phyloP scores from a whole-genome alignment of 768 basidiomycete species.

The Leccinum barrowsii region DNA sequence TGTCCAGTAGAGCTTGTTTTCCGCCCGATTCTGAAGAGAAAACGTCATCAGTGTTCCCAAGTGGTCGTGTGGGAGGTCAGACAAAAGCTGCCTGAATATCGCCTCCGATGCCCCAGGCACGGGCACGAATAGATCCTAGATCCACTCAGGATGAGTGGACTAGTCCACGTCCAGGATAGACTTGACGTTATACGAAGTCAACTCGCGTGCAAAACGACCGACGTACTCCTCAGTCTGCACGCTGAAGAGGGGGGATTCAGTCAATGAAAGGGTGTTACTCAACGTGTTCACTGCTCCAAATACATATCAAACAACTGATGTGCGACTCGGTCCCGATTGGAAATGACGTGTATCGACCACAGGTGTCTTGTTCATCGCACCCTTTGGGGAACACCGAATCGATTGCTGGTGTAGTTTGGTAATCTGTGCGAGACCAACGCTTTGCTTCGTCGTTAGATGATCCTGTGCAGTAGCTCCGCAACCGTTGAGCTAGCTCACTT shows the following conservation, averaged over 20 bases:
- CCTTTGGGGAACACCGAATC: slow-evolving; percentile 50
- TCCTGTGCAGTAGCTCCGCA: background rate
- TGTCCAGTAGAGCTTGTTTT: slow-evolving; percentile 51
- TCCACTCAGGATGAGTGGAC: slow-evolving; percentile 33
- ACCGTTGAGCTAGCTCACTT: slow-evolving; percentile 37
- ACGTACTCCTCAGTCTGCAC: slow-evolving; percentile 46
- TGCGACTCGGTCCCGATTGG: slow-evolving; percentile 61
- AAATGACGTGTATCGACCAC: slow-evolving; percentile 60
- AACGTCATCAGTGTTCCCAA: slow-evolving; percentile 16
- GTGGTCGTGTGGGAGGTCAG: slow-evolving; percentile 22
- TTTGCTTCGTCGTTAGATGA: slow-evolving; percentile 20
- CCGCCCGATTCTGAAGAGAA: slow-evolving; percentile 46
- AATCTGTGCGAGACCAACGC: slow-evolving; percentile 55
- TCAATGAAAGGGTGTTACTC: background rate
- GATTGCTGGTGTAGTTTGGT: slow-evolving; percentile 58
- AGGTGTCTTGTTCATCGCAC: slow-evolving; percentile 52
- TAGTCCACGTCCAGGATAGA: slow-evolving; percentile 41
- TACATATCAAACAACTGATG: slow-evolving; percentile 67
- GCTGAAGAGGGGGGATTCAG: slow-evolving; percentile 22
- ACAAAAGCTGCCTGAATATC: slow-evolving; percentile 18
- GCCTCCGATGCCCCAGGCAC: slow-evolving; percentile 21
- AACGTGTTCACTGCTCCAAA: slow-evolving; percentile 51
- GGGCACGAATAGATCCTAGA: slow-evolving; percentile 33
- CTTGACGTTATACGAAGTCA: slow-evolving; percentile 40
- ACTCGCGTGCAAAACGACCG: slow-evolving; percentile 44